phyloP scores from a whole-genome alignment of 495 filamentous ascomycete species.

The Podospora sp. region DNA sequence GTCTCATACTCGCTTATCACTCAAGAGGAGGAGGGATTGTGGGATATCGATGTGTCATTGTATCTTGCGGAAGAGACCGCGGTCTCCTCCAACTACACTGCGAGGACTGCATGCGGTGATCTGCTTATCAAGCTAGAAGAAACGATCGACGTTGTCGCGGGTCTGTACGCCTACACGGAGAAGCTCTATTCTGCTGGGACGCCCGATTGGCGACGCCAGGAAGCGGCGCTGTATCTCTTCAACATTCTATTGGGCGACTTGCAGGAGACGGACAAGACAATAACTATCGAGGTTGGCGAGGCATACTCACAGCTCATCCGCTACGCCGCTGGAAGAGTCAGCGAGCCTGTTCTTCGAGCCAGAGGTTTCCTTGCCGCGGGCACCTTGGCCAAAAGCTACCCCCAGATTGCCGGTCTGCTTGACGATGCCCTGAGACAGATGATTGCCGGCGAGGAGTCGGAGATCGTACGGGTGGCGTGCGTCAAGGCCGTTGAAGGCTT shows the following conservation, averaged over 20 bases:
- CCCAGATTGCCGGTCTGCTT: conserved; percentile 57
- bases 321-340: conserved; percentile 68
- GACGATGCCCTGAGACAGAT: conserved; percentile 69
- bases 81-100: conserved; percentile 94
- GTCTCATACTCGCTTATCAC: conserved; percentile 89
- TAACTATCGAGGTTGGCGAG: conserved; percentile 66
- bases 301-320: conserved; percentile 77
- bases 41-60: conserved; percentile 94
- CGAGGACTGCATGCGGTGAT: conserved; percentile 87
- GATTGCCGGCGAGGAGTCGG: conserved; percentile 72
- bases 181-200: conserved; percentile 57
- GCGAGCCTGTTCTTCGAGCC: conserved; percentile 69
- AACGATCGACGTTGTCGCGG: conserved; percentile 67
- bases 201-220: conserved; percentile 62
- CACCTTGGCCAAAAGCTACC: conserved; percentile 62
- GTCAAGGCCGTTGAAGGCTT: conserved; percentile 88
- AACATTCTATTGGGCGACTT: conserved; percentile 81
- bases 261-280: conserved; percentile 66
- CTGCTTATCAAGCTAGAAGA: conserved; percentile 90
- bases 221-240: conserved; percentile 80
- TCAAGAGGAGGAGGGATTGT: conserved; percentile 87
- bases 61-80: conserved; percentile 94
- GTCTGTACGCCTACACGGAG: conserved; percentile 71
- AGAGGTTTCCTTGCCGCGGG: conserved; percentile 85
- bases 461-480: conserved; percentile 88